Percentiles rank a stretch among this genome's conserved stretches.
phyloP scores from a whole-genome alignment of 176 grass and related monocot genomes.

The Zea luxurians region DNA sequence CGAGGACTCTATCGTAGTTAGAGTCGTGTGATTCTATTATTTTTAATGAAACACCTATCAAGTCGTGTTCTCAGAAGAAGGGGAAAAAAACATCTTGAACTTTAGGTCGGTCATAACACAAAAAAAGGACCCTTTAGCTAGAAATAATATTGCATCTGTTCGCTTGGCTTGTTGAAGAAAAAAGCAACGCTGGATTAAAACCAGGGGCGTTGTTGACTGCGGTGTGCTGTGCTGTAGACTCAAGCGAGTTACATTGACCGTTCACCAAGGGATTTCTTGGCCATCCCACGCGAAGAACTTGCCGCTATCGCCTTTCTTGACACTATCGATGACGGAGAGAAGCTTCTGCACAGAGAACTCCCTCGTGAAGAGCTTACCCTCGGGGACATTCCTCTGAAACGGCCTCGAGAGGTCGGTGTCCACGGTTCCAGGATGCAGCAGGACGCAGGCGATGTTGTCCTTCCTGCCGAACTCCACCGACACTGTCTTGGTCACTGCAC shows the following conservation, averaged over 20 bases:
- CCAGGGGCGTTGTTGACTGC: background rate
- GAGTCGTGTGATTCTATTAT: too few relatives aligned
- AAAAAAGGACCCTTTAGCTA: too few relatives aligned
- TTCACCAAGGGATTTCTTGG: slow-evolving; percentile 72
- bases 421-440: slow-evolving; percentile 81
- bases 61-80: too few relatives aligned
- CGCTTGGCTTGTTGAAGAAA: too few relatives aligned
- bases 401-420: slow-evolving; percentile 80
- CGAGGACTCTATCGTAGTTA: too few relatives aligned
- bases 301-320: slow-evolving; percentile 66
- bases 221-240: background rate
- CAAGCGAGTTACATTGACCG: background rate
- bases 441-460: slow-evolving; percentile 70
- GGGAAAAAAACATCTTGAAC: too few relatives aligned
- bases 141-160: too few relatives aligned
- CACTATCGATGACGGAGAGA: slow-evolving; percentile 57
- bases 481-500: slow-evolving; percentile 80
- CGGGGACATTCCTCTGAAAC: slow-evolving; percentile 75
- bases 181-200: too few relatives aligned
- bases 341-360: slow-evolving; percentile 79
- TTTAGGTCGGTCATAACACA: too few relatives aligned
- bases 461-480: slow-evolving; percentile 76
- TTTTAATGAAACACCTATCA: too few relatives aligned
- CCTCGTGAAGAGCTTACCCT: slow-evolving; percentile 73
- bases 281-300: slow-evolving; percentile 95